Evolutionary conservation across 2,329 filamentous ascomycete species (phyloP), one percentile per base, ranked within the genome.

Genomic region (Hymenotorrendiella dingleyae): DNA sequence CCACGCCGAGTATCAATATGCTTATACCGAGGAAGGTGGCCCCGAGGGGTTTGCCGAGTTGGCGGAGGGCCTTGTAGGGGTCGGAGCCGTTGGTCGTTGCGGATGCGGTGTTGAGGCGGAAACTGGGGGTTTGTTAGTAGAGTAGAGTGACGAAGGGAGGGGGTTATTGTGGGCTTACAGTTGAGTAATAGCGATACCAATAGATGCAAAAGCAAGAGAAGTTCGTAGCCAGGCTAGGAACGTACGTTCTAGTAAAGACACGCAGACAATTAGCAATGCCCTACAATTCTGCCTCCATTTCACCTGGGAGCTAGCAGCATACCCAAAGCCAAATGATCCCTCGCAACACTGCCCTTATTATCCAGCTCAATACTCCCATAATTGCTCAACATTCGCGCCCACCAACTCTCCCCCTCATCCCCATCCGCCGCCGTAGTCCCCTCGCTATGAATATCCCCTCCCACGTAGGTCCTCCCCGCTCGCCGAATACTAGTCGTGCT

Each of bases 151-250:
- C 17, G 11, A n/a, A 22, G 21, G 21, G 12, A 33, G 9, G 14
- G 26, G 14, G 12, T 20, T 19, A n/a, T 24, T 10, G 11, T 16
- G 4, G 10, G 45, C 43, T 12, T 54, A 53, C 48, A 93, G 29
- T 62, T 93, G 86, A 1, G 86, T 91, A 29, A 93, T 76, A 32
- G 85, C 86, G 46, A 93, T 85, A 44, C 86, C 86, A 53, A 93
- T 91, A 24, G 78, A 84, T 9, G 86, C 84, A 58, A 93, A 93
- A 19, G 84, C 80, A 26, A 93, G 74, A 2, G 84, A 89, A 3
- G 86, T 93, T 40, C 86, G 78, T 32, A 93, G 73, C 86, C 86
- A 93, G 42, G 86, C 86, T 23, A 93, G 76, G 63, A 91, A 93
- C 0, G 86, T 93, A 16, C 86, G 76, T 65, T 93, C 86, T 89